Conservation (phyloP, 2,329 filamentous ascomycete species). For the Chaetomium sp. region DNA sequence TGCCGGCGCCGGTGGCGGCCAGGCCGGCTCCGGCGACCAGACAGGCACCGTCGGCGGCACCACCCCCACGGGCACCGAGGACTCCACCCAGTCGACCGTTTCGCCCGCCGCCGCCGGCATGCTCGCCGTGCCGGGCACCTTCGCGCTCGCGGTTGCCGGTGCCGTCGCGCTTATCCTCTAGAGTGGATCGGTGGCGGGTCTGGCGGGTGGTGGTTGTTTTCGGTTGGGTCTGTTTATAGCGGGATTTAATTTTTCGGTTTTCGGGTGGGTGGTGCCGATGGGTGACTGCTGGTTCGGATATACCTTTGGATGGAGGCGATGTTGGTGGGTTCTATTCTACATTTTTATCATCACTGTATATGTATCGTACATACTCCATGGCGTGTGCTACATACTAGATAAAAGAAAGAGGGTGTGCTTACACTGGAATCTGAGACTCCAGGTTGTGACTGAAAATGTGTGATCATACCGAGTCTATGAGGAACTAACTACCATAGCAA, state of each 20-base stretch:
- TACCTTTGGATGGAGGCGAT: constrained; percentile 4
- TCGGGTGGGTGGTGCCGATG: neutral
- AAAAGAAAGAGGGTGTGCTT: constrained; percentile 18
- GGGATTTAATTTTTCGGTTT: constrained; percentile 1
- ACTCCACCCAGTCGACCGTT: constrained; percentile 24
- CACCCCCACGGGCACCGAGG: constrained; percentile 29
- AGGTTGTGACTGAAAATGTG: neutral
- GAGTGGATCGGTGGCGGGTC: constrained; percentile 33
- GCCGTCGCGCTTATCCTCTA: constrained; percentile 49
- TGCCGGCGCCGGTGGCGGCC: constrained; percentile 17
- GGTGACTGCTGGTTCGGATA: constrained; percentile 12
- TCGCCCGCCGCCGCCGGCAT: constrained; percentile 37
- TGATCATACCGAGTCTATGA: neutral
- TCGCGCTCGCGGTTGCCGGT: constrained; percentile 48
- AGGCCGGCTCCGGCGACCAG: neutral
- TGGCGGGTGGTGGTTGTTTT: neutral
- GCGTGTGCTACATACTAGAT: constrained; percentile 27
- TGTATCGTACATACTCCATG: constrained; percentile 24
- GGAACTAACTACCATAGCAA: neutral
- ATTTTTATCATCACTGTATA: constrained; percentile 18
- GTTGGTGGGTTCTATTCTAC: constrained; percentile 17
- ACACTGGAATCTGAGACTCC: neutral
- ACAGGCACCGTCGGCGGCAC: constrained; percentile 26
- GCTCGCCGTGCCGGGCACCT: constrained; percentile 45
- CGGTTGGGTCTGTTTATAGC: neutral